Conservation (phyloP, 2,329 filamentous ascomycete genomes). For the Curvularia sp. region DNA sequence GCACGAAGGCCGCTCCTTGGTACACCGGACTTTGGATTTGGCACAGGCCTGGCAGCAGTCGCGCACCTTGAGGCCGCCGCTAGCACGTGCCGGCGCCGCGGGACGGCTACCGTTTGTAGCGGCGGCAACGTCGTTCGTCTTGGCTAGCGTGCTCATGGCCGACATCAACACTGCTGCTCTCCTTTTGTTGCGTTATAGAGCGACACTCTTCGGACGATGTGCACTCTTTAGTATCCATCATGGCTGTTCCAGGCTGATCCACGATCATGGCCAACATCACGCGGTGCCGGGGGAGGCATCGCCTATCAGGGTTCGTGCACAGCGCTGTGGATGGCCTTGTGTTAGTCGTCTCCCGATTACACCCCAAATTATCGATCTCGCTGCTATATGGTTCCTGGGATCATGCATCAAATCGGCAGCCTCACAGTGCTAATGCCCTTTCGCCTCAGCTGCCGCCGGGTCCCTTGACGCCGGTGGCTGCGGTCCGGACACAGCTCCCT, state of each 20-base stretch:
- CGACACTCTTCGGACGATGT: not conserved
- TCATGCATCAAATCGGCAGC: not conserved
- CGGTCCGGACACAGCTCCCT: not conserved
- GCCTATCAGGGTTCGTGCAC: not conserved
- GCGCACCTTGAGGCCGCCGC: constrained; percentile 12
- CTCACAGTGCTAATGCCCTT: not conserved
- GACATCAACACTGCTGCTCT: not conserved
- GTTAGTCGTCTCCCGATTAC: not conserved
- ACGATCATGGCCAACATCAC: not conserved
- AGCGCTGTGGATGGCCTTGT: not conserved
- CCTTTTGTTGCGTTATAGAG: not conserved
- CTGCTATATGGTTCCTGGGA: constrained; percentile 6
- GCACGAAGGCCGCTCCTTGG: constrained; percentile 15
- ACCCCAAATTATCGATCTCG: constrained; percentile 2
- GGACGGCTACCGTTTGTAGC: not conserved
- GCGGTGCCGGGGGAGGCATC: not conserved
- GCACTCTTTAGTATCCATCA: constrained; percentile 3
- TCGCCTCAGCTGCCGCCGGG: not conserved
- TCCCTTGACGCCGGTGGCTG: not conserved
- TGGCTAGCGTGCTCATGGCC: not conserved
- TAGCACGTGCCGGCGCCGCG: not conserved
- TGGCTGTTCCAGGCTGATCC: not conserved
- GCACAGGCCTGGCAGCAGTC: constrained; percentile 19
- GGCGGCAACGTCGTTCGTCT: not conserved
- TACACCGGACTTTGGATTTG: constrained; percentile 14